These are phyloP conservation scores for Petasospora rhodanensis DNA, from an alignment of 1,139 yeast species.

Conservation along the genomic window DNA sequence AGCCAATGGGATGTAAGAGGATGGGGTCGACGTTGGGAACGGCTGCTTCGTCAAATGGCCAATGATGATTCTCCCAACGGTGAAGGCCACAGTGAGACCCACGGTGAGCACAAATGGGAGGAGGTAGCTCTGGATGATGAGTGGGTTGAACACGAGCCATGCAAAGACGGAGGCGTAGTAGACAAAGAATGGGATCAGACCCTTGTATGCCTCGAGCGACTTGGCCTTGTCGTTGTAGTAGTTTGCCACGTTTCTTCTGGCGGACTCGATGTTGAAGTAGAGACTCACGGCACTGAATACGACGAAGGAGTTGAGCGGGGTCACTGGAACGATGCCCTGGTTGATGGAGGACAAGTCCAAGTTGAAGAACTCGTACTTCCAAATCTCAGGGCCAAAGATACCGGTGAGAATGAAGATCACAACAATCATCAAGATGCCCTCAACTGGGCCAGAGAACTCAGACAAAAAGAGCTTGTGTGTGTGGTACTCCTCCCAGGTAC, in stretches of 20 bases:
- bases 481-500: conserved; percentile 96
- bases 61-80: conserved; percentile 84
- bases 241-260: conserved; percentile 63
- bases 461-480: conserved; percentile 81
- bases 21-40: conserved; percentile 71
- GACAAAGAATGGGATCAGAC: conserved; percentile 64
- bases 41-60: conserved; percentile 79
- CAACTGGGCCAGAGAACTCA: conserved; percentile 90
- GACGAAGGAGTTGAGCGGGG: conserved; percentile 41
- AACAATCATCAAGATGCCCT: conserved; percentile 73
- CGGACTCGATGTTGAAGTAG: conserved; percentile 66
- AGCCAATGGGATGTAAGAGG: conserved; percentile 59
- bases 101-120: conserved; percentile 63
- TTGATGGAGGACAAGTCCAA: conserved; percentile 22
- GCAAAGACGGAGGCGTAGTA: conserved; percentile 55
- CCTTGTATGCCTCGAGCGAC: conserved; percentile 47
- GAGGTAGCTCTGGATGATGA: conserved; percentile 41
- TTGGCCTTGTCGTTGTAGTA: conserved; percentile 40
- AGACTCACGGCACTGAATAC: conserved; percentile 52
- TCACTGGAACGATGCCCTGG: conserved; percentile 22
- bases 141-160: conserved; percentile 42
- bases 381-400: conserved; percentile 61
- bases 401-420: conserved; percentile 59
- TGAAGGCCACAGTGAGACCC: conserved; percentile 75
- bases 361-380: conserved; percentile 39